Evolutionary conservation across 768 basidiomycete genomes (phyloP), one percentile per base, ranked within the genome.

Genomic region (Serendipita sp.): DNA sequence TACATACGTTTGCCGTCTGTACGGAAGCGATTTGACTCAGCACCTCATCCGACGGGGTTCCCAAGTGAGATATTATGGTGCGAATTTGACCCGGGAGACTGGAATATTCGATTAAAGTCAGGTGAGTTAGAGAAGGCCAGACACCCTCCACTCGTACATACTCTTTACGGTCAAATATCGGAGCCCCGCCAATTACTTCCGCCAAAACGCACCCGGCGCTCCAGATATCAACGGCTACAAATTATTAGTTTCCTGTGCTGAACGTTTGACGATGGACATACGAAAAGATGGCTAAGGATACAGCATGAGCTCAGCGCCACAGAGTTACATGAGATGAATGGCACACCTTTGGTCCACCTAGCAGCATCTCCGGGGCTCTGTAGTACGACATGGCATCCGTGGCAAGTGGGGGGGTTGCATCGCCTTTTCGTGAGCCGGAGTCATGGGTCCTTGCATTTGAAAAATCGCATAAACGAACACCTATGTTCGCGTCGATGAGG

Each of bases 81-180:
- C 53, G 53, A 22, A 58, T 58, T n/a, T 58, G 53, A 9, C 53
- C 53, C 11, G 53, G 53, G 53, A 58, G 53, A 33, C 53, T 58
- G 9, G 24, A 11, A 58, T 20, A 48, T 20, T 20, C n/a, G 9
- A 5, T 14, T 38, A 38, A 38, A 38, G n/a, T n/a, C n/a, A n/a
- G n/a, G n/a, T n/a, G n/a, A n/a, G n/a, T 38, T 38, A 38, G 38
- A 5, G 14, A 38, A 38, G 7, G 5, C 9, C 45, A 48, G n/a
- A 48, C 26, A n/a, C 20, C n/a, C n/a, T 20, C 7, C 45, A 20
- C 45, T 9, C 9, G n/a, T 48, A 76, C 89, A 71, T 71, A 94
- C 90, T 98, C 96, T 77, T 92, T 79, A 61, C 96, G 95, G 75
- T 98, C 98, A 78, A 86, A 96, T 66, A 96, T 89, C 1, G 94